Percentiles rank a stretch among this genome's conserved stretches.
Evolutionary conservation across 2,329 filamentous ascomycete genomes (phyloP).

Genomic region (Colletotrichum tanaceti): DNA sequence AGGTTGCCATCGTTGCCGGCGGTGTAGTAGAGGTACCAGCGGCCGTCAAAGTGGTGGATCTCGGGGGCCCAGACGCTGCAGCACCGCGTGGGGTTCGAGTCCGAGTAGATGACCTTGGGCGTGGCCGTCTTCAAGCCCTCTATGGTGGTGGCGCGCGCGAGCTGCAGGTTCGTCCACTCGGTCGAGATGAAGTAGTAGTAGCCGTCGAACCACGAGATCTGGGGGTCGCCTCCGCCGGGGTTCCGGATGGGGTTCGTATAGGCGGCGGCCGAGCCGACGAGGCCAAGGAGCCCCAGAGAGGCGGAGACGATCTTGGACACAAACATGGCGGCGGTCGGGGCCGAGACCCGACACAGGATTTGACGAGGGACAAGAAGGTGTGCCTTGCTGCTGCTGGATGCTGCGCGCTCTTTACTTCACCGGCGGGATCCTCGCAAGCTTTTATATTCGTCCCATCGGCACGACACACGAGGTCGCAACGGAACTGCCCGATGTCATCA

Average conservation of each 20-base stretch:
- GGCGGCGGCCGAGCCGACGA: slow-evolving; percentile 44
- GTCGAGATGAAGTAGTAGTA: slow-evolving; percentile 70
- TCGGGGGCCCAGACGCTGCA: slow-evolving; percentile 71
- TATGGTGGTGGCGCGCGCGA: slow-evolving; percentile 65
- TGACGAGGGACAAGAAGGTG: too few species aligned
- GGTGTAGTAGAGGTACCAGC: slow-evolving; percentile 69
- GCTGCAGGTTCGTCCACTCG: slow-evolving; percentile 65
- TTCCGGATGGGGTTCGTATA: slow-evolving; percentile 65
- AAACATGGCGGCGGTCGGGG: slow-evolving; percentile 11
- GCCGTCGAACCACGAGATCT: slow-evolving; percentile 62
- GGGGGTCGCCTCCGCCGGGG: slow-evolving; percentile 63
- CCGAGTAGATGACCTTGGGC: slow-evolving; percentile 63
- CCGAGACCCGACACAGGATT: neutral
- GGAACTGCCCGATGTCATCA: slow-evolving; percentile 10
- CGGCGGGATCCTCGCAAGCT: neutral
- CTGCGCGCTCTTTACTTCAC: neutral
- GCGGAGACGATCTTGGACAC: slow-evolving; percentile 28
- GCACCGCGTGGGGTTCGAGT: slow-evolving; percentile 58
- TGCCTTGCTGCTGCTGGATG: neutral
- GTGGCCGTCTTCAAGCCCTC: slow-evolving; percentile 65
- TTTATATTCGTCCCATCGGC: slow-evolving; percentile 10
- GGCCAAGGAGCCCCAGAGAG: slow-evolving; percentile 27
- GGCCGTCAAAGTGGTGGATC: slow-evolving; percentile 61
- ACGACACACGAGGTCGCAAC: neutral
- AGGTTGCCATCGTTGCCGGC: slow-evolving; percentile 59